Percentiles rank a stretch among this genome's conserved stretches.
Evolutionary conservation across 495 filamentous ascomycete genomes (phyloP).

Genomic region (Pyronema omphalodes): DNA sequence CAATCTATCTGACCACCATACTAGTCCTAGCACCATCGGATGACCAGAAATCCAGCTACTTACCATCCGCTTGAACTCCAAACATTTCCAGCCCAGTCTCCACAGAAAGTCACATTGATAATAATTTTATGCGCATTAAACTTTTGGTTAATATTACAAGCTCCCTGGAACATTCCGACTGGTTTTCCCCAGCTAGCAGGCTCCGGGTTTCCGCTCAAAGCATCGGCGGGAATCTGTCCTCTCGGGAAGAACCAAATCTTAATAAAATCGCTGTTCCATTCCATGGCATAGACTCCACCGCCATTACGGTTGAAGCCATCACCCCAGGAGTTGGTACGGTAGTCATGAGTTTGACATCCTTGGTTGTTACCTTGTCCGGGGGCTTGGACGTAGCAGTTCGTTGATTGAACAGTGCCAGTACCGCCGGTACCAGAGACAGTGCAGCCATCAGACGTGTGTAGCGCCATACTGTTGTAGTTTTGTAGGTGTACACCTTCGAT

Average conservation of each 20-base stretch:
- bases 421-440: conserved; percentile 34
- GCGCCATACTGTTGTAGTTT: conserved; percentile 44
- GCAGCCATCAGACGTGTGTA: conserved; percentile 59
- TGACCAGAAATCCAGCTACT: no score
- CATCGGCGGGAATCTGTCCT: conserved; percentile 37
- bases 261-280: conserved; percentile 51
- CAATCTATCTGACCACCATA: neutral
- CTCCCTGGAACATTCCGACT: conserved; percentile 41
- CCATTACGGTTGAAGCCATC: conserved; percentile 50
- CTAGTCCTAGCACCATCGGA: neutral
- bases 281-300: conserved; percentile 62
- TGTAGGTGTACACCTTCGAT: conserved; percentile 68
- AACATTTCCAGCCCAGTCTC: conserved; percentile 65
- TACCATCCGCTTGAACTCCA: conserved; percentile 29
- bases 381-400: conserved; percentile 36
- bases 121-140: conserved; percentile 61
- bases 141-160: conserved; percentile 44
- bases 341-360: conserved; percentile 32
- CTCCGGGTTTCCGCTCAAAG: conserved; percentile 40
- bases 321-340: conserved; percentile 39
- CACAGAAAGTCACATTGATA: conserved; percentile 75
- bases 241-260: conserved; percentile 67
- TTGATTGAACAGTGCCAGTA: conserved; percentile 30
- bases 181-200: conserved; percentile 48
- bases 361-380: conserved; percentile 28